Evolutionary conservation across 805 yeast species (phyloP), one percentile per base, ranked within the genome.

Genomic region (Danielozyma ontarioensis): DNA sequence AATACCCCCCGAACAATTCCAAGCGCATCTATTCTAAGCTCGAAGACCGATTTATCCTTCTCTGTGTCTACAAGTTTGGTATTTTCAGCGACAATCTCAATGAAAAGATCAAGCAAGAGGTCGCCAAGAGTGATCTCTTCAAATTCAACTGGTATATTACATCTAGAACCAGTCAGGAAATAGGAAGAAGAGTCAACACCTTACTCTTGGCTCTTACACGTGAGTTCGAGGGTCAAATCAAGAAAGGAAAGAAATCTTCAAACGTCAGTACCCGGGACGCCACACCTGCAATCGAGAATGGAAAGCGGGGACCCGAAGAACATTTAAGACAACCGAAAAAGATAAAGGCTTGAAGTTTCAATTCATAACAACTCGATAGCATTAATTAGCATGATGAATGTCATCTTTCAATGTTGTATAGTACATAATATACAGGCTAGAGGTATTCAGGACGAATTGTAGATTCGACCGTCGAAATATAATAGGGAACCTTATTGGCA

Each of bases 1-100:
- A 75, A 34, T 84, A 82, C 39, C 90, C 93, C 0, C 89, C 89
- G n/a, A 83, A 83, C 50, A 83, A 82, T 51, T 82, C 93, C 10
- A 82, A 83, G 48, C 62, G 88, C 44, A 70, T 82, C 6, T 84
- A 81, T 46, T 76, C 84, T 6, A 74, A 75, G 21, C 54, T 70
- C 0, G 94, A 84, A 50, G 95, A 84, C 50, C 67, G 85, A 33
- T 84, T 78, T 45, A 60, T 84, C 17, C 50, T 84, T 31, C 45
- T 71, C 18, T 72, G 76, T 34, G 81, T 80, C 1, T 68, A 80
- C 53, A 79, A 79, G 44, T 68, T 74, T 43, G 95, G 95, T 0
- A 53, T 83, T 17, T 64, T 73, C 46, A 62, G 74, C 29, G 80
- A 76, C 16, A 69, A 74, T 33, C 59, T 83, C 27, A 73, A 70